These are phyloP conservation scores for Leptodontidium sp. DNA, from an alignment of 2,329 filamentous ascomycete species.

Conservation along the genomic window DNA sequence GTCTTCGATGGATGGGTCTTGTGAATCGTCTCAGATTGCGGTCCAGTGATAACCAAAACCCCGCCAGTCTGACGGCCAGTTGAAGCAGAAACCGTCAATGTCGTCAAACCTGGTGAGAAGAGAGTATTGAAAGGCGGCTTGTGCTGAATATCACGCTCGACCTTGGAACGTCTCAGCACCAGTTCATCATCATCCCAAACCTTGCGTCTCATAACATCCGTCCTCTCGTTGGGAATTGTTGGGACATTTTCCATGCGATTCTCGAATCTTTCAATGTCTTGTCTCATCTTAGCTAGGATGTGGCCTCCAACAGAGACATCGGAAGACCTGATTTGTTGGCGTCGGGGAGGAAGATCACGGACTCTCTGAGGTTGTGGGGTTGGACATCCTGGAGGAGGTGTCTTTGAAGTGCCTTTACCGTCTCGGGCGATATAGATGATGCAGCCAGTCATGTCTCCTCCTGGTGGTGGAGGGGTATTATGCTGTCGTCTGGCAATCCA, in stretches of 20 bases:
- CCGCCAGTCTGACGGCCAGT: slow-evolving; percentile 1
- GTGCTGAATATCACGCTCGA: neutral
- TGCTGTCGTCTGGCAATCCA: neutral
- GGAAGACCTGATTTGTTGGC: neutral
- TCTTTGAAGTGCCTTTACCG: neutral
- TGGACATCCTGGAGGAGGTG: neutral
- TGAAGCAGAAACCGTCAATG: slow-evolving; percentile 1
- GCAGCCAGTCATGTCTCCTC: neutral
- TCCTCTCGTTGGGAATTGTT: no score
- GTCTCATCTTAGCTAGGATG: neutral
- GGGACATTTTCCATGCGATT: no score
- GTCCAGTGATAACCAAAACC: neutral
- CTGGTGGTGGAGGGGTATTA: neutral
- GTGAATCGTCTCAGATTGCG: neutral
- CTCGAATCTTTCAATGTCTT: no score
- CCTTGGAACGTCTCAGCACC: neutral
- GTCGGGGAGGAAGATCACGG: no score
- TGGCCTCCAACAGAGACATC: neutral
- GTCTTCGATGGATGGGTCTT: neutral
- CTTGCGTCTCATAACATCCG: no score
- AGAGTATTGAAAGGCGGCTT: neutral
- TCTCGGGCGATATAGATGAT: slow-evolving; percentile 1
- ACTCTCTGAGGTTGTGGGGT: neutral
- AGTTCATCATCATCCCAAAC: no score
- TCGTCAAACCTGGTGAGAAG: neutral